phyloP scores from a whole-genome alignment of 768 basidiomycete genomes.

The Mycena olivaceomarginata region DNA sequence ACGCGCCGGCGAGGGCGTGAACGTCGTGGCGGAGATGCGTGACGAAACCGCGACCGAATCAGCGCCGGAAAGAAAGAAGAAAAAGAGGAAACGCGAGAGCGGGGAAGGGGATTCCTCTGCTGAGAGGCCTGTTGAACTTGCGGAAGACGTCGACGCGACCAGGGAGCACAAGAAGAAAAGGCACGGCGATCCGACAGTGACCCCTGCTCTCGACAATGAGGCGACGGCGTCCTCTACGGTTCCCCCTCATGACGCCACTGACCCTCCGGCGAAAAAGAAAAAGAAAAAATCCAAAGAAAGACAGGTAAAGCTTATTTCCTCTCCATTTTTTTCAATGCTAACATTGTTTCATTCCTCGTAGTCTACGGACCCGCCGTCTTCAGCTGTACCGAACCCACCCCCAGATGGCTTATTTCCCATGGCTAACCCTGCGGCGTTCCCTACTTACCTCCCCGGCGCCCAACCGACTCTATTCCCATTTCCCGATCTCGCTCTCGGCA shows the following conservation, averaged over 20 bases:
- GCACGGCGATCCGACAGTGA: constrained; percentile 18
- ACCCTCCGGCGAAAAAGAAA: constrained; percentile 28
- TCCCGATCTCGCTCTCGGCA: constrained; percentile 65
- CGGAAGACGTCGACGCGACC: not conserved
- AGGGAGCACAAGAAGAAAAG: constrained; percentile 52
- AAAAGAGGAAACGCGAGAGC: constrained; percentile 48
- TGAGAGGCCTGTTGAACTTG: not conserved
- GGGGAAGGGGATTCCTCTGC: constrained; percentile 34
- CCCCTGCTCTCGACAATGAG: not conserved
- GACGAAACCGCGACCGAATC: constrained; percentile 22
- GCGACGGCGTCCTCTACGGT: not conserved
- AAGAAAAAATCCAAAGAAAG: constrained; percentile 36
- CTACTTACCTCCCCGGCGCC: constrained; percentile 18
- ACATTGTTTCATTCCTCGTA: not conserved
- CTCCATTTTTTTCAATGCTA: not conserved
- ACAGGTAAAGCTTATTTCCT: not conserved
- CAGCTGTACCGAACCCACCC: not conserved
- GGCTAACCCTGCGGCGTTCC: not conserved
- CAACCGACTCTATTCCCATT: constrained; percentile 47
- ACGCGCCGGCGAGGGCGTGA: constrained; percentile 24
- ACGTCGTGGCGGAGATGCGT: constrained; percentile 17
- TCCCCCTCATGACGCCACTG: not conserved
- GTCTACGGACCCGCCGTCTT: not conserved
- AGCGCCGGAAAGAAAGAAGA: constrained; percentile 37
- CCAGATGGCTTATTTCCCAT: constrained; percentile 23